Evolutionary conservation across 306 rosid species (phyloP), one percentile per base, ranked within the genome.

Genomic region (Rubus parviflorus): DNA sequence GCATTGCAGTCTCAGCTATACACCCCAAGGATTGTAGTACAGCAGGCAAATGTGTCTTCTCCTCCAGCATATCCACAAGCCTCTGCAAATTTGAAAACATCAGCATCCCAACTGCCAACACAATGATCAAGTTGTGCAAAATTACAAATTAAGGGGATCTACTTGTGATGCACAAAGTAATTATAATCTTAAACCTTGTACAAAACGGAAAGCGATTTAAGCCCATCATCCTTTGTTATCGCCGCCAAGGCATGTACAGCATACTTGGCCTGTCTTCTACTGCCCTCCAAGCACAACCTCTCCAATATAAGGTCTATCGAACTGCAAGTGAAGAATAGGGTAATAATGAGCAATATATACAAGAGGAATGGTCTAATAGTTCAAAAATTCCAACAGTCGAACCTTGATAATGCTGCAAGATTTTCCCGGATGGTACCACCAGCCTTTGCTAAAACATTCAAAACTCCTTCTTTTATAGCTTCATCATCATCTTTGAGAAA

Each of bases 241-340:
- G 98, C 91, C 73, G 97, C 98, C 56, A 96, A 88, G 46, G 99
- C 98, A 84, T 92, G 92, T 57, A 96, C 98, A 80, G 99, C 99
- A 86, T 91, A 81, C 81, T 96, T 96, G 68, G 98, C 99, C 86
- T 92, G 99, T 78, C 92, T 87, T 66, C 98, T 88, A 84, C 90
- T 91, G 51, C 99, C 99, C 87, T 96, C 98, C 79, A 92, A 83
- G 79, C 99, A 96, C 14, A 88, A 74, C 73, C 87, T 93, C 88
- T 96, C 98, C 88, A 96, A 68, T 78, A 92, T 85, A 65, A 96
- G 96, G 75, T 96, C 97, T 53, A 93, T 87, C 77, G 99, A 96
- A 87, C 99, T 96, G 93, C 79, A 83, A 53, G 71, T 37, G 69
- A 76, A 81, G 63, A 74, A 68, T 62, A 54, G 54, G 76, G 20